Evolutionary conservation across 805 yeast species (phyloP).

Genomic region (Starmerella vitae): DNA sequence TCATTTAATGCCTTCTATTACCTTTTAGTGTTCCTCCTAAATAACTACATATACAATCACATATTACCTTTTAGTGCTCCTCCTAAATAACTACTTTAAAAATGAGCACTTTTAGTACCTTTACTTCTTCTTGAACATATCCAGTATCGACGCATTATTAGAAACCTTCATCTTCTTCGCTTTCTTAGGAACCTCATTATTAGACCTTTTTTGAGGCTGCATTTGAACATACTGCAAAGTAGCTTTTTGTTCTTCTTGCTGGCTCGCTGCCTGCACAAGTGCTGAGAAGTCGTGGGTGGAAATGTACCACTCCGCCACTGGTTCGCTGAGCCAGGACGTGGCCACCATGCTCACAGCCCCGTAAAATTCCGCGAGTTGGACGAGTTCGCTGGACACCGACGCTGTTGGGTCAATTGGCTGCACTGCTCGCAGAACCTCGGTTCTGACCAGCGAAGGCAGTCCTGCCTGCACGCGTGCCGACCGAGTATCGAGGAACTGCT

Average conservation of each 20-base stretch:
- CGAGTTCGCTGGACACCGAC: conserved; percentile 16
- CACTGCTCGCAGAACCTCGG: conserved; percentile 10
- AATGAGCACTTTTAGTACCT: neutral
- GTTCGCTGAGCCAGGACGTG: conserved; percentile 19
- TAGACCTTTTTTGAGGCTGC: conserved; percentile 7
- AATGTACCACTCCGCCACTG: conserved; percentile 14
- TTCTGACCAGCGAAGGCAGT: conserved; percentile 16
- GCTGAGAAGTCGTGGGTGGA: conserved; percentile 18
- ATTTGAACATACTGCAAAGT: conserved; percentile 9
- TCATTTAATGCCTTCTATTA: too few relatives aligned
- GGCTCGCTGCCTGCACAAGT: conserved; percentile 17
- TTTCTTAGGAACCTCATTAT: neutral
- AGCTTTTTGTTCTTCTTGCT: conserved; percentile 5
- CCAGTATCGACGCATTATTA: conserved; percentile 24
- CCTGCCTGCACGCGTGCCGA: conserved; percentile 10
- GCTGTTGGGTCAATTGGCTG: conserved; percentile 15
- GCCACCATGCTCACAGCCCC: conserved; percentile 20
- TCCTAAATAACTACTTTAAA: too few relatives aligned
- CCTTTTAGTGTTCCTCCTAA: too few relatives aligned
- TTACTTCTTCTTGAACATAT: conserved; percentile 35
- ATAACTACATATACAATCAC: too few relatives aligned
- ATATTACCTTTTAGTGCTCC: too few relatives aligned
- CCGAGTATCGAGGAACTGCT: conserved; percentile 15
- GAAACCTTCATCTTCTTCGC: conserved; percentile 16
- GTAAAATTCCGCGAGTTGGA: conserved; percentile 7